Base-by-base conservation (phyloP, 768 basidiomycete species). In the Leccinum boreale region DNA sequence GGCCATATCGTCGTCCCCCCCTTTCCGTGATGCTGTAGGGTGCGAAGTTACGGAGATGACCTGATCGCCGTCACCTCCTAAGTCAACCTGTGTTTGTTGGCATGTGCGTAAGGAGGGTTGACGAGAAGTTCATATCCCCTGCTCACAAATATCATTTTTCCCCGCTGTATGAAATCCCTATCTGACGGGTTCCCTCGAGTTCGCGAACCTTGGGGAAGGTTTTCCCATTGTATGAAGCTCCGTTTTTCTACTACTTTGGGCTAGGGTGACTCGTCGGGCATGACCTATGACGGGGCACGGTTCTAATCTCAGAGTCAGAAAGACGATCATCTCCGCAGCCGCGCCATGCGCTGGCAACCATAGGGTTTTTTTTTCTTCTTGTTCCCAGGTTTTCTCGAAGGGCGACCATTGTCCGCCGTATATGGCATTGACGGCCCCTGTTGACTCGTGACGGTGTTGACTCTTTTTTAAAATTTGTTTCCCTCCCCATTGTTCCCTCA, bases 11-110 rank as follows among this genome's bases (percentile, higher is more conserved):
- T 54, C 52, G 50, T 47, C 3, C 31, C 11, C 29, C 61, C 55
- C 55, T 42, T 67, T 58, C 50, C 46, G 59, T 50, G 50, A 56
- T 57, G 57, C 61, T 70, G 61, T 63, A 23, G 61, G 28, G 44
- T 14, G 53, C 66, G 69, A 67, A 70, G 53, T 68, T 70, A 64
- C 66, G 69, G 69, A 70, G 53, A 70, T 69, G 69, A 66, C 55
- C 12, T 62, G 68, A 66, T 69, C 59, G 61, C 69, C 68, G 66
- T 63, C 42, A 15, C 66, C 66, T 60, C 68, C 68, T 70, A 60
- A 62, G 35, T 5, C 36, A 2, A 35, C 61, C 58, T 68, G 57
- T 65, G 63, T 50, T 5, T 2, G 57, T 24, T 58, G 62, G 61
- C 31, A 35, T 51, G 29, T 45, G 56, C 28, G 56, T 49, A 45